phyloP scores from a whole-genome alignment of 73 alveolate species.

The Tetrahymena thermophila region DNA sequence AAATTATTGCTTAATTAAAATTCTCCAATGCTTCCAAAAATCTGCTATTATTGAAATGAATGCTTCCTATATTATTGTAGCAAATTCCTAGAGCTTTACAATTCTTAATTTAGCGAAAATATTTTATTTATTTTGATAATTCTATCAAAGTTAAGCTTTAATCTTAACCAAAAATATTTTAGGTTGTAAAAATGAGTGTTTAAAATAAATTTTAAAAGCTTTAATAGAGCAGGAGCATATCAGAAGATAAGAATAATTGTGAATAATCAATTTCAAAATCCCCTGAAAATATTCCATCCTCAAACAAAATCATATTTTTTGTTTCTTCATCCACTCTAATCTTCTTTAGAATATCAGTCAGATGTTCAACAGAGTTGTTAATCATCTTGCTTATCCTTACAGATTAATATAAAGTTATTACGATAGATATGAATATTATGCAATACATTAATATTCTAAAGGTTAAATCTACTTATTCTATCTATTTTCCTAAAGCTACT shows the following conservation, averaged over 20 bases:
- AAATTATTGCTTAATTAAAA: neutral
- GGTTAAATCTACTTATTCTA: neutral
- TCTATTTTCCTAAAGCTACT: neutral
- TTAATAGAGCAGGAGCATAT: neutral
- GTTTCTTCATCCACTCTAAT: neutral
- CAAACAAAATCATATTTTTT: neutral
- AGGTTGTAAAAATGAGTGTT: neutral
- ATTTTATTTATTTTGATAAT: neutral
- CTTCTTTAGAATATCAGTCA: neutral
- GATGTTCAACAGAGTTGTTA: neutral
- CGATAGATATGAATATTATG: neutral
- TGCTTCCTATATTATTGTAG: neutral
- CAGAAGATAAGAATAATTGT: neutral
- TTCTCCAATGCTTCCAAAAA: neutral
- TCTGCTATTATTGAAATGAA: neutral
- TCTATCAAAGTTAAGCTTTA: neutral
- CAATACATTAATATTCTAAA: neutral
- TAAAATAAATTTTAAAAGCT: neutral
- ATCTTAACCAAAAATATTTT: neutral
- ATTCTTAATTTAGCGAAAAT: neutral
- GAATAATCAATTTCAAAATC: neutral
- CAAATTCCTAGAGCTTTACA: neutral
- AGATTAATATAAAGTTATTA: neutral
- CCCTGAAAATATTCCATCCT: neutral
- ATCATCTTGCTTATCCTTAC: neutral